Base-by-base conservation (phyloP, 164 flowering plant species). In the Aristolochia fimbriata region DNA sequence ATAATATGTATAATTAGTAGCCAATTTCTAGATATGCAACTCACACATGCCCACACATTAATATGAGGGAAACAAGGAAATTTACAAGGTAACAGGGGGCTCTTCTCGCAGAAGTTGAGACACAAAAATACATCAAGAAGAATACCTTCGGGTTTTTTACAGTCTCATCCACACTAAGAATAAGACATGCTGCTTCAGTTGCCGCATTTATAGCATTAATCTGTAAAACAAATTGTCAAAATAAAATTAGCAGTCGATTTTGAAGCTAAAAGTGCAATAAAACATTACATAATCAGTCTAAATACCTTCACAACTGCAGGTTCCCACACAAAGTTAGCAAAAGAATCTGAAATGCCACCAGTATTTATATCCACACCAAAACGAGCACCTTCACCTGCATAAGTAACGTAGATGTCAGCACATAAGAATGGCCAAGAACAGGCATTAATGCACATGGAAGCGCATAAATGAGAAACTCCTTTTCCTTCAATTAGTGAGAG, bases 171-270 rank as follows among this genome's bases (percentile, higher is more conserved):
- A 90, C 96, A 65, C 99, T 91, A 52, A 93, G 73, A 62, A 93
- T 65, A 63, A 93, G 89, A 71, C 99, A 93, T 71, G 97, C 91
- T 47, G 97, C 99, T 72, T 91, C 99, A 0, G 96, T 86, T 31
- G 97, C 99, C 16, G 97, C 99, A 76, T 93, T 93, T 56, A 93
- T 85, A 45, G 99, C 99, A 80, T 93, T 93, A 21, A 91, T 83
- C 99, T 93, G 81, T 66, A 68, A 61, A 3, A 68, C 20, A 3
- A 6, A n/a, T n/a, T 37, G 10, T 7, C 43, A 22, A 19, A 14
- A 17, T 47, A 61, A 33, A 50, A 48, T 52, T 52, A 37, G 43
- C 43, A 37, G 43, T 10, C 8, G 43, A 37, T 37, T 7, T 6
- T 37, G 10, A 37, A 37, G 8, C 43, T 6, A 37, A 37, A 37